Evolutionary conservation across 192 early-diverging fungal genomes (phyloP).

Genomic region (Coemansia sp.): DNA sequence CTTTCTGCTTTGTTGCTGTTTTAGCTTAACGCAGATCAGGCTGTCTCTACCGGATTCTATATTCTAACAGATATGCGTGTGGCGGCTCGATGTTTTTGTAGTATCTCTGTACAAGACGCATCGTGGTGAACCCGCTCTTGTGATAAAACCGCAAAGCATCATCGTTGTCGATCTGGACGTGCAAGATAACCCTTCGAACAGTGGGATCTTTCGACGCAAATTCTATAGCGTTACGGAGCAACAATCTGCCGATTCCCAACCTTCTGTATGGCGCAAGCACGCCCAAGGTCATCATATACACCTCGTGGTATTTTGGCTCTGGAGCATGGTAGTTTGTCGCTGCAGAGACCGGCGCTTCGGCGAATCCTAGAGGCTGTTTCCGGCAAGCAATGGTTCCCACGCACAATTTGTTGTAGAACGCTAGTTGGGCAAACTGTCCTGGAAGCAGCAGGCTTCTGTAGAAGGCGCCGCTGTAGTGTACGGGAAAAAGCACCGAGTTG

Average conservation of each 20-base stretch:
- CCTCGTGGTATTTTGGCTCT: conserved; percentile 15
- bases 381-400: conserved; percentile 88
- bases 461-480: conserved; percentile 75
- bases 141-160: conserved; percentile 83
- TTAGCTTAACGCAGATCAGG: no score
- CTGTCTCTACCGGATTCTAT: conserved; percentile 17
- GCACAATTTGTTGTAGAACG: conserved; percentile 64
- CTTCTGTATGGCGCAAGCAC: conserved; percentile 81
- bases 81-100: conserved; percentile 83
- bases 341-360: conserved; percentile 20
- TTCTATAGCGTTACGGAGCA: conserved; percentile 59
- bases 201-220: conserved; percentile 43
- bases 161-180: conserved; percentile 82
- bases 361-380: conserved; percentile 59
- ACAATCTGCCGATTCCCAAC: conserved; percentile 70
- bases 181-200: conserved; percentile 67
- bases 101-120: conserved; percentile 65
- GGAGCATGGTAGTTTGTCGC: background rate
- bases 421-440: conserved; percentile 70
- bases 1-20: background rate
- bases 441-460: conserved; percentile 71
- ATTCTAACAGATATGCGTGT: conserved; percentile 71
- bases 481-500: conserved; percentile 84
- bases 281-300: conserved; percentile 94
- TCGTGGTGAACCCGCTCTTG: conserved; percentile 69